Conservation (phyloP, 495 filamentous ascomycete genomes). For the Tuber brumale region DNA sequence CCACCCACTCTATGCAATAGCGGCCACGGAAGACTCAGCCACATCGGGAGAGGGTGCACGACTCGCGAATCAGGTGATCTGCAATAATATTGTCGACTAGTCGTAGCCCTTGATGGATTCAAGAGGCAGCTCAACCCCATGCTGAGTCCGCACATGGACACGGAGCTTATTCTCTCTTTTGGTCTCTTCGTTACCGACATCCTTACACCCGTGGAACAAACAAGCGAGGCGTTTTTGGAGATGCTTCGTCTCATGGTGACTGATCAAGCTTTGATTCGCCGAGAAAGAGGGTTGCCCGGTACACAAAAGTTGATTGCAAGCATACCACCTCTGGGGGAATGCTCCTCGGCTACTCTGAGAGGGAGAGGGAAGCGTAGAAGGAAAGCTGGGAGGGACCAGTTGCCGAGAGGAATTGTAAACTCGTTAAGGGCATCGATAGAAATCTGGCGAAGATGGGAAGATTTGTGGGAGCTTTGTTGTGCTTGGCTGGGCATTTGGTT, state of each 20-base stretch:
- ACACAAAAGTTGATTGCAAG: not conserved
- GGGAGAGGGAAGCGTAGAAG: no score
- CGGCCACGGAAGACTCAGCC: no score
- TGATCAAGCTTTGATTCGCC: slow-evolving; percentile 7
- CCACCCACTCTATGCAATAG: no score
- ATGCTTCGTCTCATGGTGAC: not conserved
- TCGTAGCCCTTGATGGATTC: not conserved
- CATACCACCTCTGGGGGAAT: not conserved
- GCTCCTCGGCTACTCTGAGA: not conserved
- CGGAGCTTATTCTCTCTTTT: slow-evolving; percentile 14
- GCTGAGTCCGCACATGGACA: not conserved
- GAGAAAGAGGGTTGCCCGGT: not conserved
- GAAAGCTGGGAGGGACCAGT: no score
- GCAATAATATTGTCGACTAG: no score
- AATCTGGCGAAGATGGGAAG: not conserved
- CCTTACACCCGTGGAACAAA: not conserved
- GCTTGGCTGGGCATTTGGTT: not conserved
- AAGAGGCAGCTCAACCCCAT: not conserved
- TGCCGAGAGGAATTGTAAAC: not conserved
- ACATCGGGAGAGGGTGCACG: no score
- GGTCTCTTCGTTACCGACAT: slow-evolving; percentile 9
- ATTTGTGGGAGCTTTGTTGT: not conserved
- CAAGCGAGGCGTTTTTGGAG: not conserved
- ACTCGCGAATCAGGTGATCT: no score
- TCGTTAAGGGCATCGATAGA: not conserved